Conservation (phyloP, 345 rosid genomes). For the Pugionium dolabratum region DNA sequence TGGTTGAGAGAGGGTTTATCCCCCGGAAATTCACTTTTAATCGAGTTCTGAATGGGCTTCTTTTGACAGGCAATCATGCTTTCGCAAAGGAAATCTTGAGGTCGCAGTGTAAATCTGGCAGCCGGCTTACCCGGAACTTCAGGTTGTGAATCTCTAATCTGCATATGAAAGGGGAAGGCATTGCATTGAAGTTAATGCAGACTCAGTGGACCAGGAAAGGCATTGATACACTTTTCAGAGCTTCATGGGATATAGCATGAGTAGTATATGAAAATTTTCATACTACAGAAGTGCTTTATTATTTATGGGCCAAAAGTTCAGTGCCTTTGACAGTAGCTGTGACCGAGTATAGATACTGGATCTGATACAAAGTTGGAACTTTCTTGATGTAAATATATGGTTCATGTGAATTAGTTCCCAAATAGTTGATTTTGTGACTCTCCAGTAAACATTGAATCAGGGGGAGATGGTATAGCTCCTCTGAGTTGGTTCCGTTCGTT, state of each 20-base stretch:
- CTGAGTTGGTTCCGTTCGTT: conserved; percentile 13
- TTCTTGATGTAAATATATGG: conserved; percentile 24
- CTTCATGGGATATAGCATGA: conserved; percentile 18
- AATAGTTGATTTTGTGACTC: conserved; percentile 28
- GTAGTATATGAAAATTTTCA: not conserved
- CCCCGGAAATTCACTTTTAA: conserved; percentile 77
- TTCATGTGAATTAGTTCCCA: conserved; percentile 17
- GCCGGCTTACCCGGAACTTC: conserved; percentile 51
- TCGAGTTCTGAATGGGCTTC: conserved; percentile 79
- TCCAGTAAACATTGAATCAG: conserved; percentile 18
- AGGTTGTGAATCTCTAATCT: conserved; percentile 46
- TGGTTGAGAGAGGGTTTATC: conserved; percentile 89
- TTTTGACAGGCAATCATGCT: conserved; percentile 77
- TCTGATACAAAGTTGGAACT: conserved; percentile 24
- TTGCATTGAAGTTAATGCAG: conserved; percentile 8
- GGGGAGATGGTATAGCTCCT: conserved; percentile 21
- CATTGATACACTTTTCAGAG: not conserved
- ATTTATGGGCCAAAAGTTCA: conserved; percentile 32
- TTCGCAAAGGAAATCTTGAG: conserved; percentile 76
- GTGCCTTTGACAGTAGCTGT: conserved; percentile 30
- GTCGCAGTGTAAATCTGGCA: conserved; percentile 62
- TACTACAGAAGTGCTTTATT: conserved; percentile 26
- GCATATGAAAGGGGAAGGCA: not conserved
- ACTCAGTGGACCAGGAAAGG: not conserved
- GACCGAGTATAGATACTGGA: conserved; percentile 6